Evolutionary conservation across 2,329 filamentous ascomycete species (phyloP), one percentile per base, ranked within the genome.

Genomic region (Pseudocercospora cruenta): DNA sequence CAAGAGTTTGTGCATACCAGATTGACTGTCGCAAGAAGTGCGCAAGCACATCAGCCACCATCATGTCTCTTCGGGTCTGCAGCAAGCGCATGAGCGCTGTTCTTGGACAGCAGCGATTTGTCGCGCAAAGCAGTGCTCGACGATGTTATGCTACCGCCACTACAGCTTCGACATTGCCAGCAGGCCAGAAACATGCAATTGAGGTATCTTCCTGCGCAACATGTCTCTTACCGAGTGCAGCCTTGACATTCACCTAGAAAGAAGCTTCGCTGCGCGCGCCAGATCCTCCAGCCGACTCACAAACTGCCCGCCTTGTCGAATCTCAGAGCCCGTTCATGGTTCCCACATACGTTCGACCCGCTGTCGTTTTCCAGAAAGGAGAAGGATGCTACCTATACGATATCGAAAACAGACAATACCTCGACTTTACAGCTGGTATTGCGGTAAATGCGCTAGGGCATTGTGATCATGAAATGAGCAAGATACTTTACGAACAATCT

Each of bases 401-500:
- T 78, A 82, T 94, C 43, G 93, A 97, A 81, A 91, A 95, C 77
- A 85, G 92, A 67, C 89, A 89, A 78, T 99, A 97, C 78, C 85
- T 99, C 31, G 95, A 99, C 80, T 92, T 99, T 75, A 98, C 95
- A 0, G 91, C 94, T 9, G 95, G 95, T 57, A 99, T 99, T 77
- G 95, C 95, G 16, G 95, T 99, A 77, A 97, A 94, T 80, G 89
- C 91, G 22, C 85, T 99, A 36, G 95, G 95, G 9, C 95, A 99
- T 78, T 93, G 91, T 76, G 93, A 99, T 74, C 85, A 90, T 4
- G 91, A 91, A 73, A 87, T 97, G 71, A 84, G 88, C 57, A 85
- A 87, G 75, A 84, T 97, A 59, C 83, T 98, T 68, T 86, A 89
- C 10, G 87, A 96, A 72, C 71, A 84, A 76, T 78, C 82, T 10